Evolutionary conservation across 1,139 yeast species (phyloP), one percentile per base, ranked within the genome.

Genomic region (Tardiomyces digboiensis): DNA sequence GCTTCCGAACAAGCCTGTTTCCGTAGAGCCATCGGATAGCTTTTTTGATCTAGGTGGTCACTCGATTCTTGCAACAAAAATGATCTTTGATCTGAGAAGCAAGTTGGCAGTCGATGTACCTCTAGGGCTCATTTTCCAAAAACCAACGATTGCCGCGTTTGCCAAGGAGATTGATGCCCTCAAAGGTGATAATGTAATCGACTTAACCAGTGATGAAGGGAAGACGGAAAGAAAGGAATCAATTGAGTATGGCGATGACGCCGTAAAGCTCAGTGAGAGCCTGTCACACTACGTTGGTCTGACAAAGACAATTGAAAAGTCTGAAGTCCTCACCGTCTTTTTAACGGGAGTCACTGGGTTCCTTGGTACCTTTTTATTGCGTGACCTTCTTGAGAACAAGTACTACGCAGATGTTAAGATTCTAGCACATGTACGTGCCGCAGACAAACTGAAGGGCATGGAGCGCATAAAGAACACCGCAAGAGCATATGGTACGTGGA

Each of bases 21-120:
- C 82, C 8, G 76, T 88, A 43, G 73, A 81, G 33, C 82, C 82
- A 39, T 74, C 75, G 3, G 98, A 93, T 61, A 85, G 95, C 2
- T 93, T 93, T 76, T 93, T 93, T 58, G 99, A 93, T 59, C 70
- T 93, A 47, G 99, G 99, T 47, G 99, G 99, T 3, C 98, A 93
- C 64, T 89, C 97, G 0, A 89, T 93, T 55, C 71, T 91, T 53
- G 98, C 97, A 10, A 93, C 99, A 0, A 77, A 95, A 62, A 88
- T 93, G 97, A 91, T 91, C 52, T 91, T 91, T 58, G 91, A 85
- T 55, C 75, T 91, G 53, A 78, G 97, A 62, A 83, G 84, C 68
- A 75, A 74, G 54, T 70, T 89, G 48, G 74, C 78, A 41, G 76
- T 88, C 38, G 95, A 87, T 49, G 71, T 91, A 44, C 97, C 98